Evolutionary conservation across 2,329 filamentous ascomycete species (phyloP).

Genomic region (Aspergillus intermedius): DNA sequence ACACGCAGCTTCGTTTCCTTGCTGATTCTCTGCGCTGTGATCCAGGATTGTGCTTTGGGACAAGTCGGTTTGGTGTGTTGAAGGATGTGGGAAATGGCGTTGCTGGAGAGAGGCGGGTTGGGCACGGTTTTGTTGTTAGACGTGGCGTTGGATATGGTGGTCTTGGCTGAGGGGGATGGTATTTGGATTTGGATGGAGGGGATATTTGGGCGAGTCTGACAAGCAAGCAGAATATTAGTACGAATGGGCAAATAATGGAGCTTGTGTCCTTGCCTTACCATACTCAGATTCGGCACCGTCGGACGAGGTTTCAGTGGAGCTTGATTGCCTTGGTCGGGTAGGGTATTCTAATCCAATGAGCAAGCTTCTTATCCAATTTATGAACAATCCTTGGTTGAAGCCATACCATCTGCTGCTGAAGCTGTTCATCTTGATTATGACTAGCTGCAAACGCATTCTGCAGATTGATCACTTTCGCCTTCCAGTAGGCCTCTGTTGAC

Average conservation of each 20-base stretch:
- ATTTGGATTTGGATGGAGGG: background rate
- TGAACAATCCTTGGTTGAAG: too few species aligned
- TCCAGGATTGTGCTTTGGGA: slow-evolving; percentile 13
- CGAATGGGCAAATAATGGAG: too few species aligned
- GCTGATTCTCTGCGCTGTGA: slow-evolving; percentile 11
- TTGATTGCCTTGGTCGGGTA: too few species aligned
- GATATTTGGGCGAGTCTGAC: background rate
- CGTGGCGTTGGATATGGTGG: background rate
- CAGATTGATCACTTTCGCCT: background rate
- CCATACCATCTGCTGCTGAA: too few species aligned
- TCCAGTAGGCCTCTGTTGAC: background rate
- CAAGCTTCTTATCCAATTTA: too few species aligned
- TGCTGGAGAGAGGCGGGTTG: slow-evolving; percentile 7
- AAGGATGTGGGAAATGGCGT: slow-evolving; percentile 15
- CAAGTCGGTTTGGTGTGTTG: slow-evolving; percentile 11
- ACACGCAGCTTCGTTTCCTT: slow-evolving; percentile 3
- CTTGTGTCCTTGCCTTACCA: background rate
- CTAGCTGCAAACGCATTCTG: background rate
- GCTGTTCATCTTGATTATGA: too few species aligned
- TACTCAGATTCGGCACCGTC: background rate
- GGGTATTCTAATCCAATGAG: too few species aligned
- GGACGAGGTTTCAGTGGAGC: background rate
- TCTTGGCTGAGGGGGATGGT: background rate
- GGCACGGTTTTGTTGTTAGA: background rate
- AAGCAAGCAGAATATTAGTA: too few species aligned